A percentile compares a stretch with the other conserved stretches of the same genome.
Evolutionary conservation across 768 basidiomycete genomes (phyloP).

Genomic region (Boletus rex-veris): DNA sequence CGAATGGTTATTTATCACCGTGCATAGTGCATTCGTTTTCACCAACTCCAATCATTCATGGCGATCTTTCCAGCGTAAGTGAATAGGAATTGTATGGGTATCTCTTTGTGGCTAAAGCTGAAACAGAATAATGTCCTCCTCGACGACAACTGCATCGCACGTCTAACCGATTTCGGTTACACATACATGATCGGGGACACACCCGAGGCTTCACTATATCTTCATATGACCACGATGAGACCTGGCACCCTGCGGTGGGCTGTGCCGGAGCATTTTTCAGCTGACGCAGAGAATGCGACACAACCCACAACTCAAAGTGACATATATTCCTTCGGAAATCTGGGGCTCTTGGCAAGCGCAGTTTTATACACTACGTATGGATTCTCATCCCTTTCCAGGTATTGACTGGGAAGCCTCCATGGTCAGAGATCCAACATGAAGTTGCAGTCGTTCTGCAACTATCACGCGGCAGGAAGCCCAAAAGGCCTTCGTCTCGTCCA

Average conservation of each 20-base stretch:
- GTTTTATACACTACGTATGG: not conserved
- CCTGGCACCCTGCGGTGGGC: not conserved
- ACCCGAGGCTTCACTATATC: not conserved
- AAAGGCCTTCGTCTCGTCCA: not conserved
- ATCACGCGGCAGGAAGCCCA: not conserved
- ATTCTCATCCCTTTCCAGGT: not conserved
- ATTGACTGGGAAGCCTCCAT: not conserved
- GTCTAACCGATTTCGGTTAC: not conserved
- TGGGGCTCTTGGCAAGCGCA: not conserved
- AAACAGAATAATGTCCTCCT: not conserved
- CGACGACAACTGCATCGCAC: not conserved
- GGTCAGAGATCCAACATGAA: not conserved
- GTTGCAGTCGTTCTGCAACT: not conserved
- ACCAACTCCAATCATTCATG: not conserved
- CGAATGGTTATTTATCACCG: not conserved
- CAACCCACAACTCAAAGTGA: not conserved
- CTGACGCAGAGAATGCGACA: not conserved
- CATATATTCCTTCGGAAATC: not conserved
- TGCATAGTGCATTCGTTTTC: not conserved
- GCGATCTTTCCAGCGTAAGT: not conserved
- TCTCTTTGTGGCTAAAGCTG: not conserved
- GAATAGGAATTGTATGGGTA: not conserved
- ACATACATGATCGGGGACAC: not conserved
- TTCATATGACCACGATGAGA: not conserved
- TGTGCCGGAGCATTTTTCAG: not conserved